Conservation (phyloP, 192 early-diverging fungal genomes). For the Entophlyctis helioformis region DNA sequence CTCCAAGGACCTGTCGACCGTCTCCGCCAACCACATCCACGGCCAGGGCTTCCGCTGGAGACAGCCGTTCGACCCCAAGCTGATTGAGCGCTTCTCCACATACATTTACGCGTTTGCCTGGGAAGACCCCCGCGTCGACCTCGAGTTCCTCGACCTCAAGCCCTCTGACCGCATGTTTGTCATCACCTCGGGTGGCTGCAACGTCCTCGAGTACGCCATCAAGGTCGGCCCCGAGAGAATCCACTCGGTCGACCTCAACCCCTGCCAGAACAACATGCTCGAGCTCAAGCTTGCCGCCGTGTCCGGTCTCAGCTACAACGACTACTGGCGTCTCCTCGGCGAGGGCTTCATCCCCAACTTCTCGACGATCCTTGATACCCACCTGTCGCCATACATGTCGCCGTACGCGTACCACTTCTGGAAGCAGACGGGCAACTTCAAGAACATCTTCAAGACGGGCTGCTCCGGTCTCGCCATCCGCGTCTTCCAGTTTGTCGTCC, state of each 20-base stretch:
- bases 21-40: conserved; percentile 28
- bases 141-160: conserved; percentile 53
- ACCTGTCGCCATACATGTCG: conserved; percentile 58
- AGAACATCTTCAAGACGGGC: conserved; percentile 69
- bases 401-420: conserved; percentile 69
- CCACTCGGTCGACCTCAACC: conserved; percentile 79
- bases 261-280: conserved; percentile 84
- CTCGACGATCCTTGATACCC: conserved; percentile 43
- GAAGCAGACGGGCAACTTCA: conserved; percentile 49
- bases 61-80: conserved; percentile 27
- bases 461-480: conserved; percentile 68
- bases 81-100: conserved; percentile 59
- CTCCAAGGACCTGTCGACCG: not conserved
- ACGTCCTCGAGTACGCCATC: conserved; percentile 64
- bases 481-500: conserved; percentile 48
- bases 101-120: conserved; percentile 83
- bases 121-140: conserved; percentile 70
- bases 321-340: conserved; percentile 75
- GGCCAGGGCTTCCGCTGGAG: conserved; percentile 35
- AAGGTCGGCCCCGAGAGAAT: conserved; percentile 57
- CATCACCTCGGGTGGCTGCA: conserved; percentile 76
- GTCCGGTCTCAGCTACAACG: conserved; percentile 38
- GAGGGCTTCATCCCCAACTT: conserved; percentile 54
- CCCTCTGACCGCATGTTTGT: conserved; percentile 60
- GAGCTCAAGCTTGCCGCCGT: conserved; percentile 75